phyloP scores from a whole-genome alignment of 345 rosid species.

The Excoecaria agallocha region DNA sequence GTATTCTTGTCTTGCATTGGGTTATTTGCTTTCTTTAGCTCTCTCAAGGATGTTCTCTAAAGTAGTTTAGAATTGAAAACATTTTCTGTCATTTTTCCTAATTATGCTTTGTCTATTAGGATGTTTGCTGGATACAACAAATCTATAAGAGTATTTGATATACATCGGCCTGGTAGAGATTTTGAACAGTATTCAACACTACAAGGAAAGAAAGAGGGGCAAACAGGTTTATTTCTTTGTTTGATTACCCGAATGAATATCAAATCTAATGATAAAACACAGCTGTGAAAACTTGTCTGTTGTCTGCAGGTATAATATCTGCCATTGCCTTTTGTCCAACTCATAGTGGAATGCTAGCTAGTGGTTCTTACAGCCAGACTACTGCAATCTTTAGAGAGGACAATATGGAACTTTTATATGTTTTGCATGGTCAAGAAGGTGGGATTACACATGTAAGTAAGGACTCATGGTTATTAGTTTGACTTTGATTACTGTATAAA shows the following conservation, averaged over 20 bases:
- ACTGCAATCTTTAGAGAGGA: constrained; percentile 90
- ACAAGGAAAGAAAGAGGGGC: constrained; percentile 88
- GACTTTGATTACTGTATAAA: constrained; percentile 13
- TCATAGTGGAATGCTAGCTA: constrained; percentile 81
- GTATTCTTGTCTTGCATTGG: too few species aligned
- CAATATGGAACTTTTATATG: constrained; percentile 86
- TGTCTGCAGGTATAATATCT: constrained; percentile 70
- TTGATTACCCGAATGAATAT: constrained; percentile 3
- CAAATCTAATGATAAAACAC: constrained; percentile 5
- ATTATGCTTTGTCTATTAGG: constrained; percentile 41
- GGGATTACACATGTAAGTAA: constrained; percentile 89
- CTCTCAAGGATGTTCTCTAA: background rate
- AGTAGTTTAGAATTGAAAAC: background rate
- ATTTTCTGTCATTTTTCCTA: constrained; percentile 3
- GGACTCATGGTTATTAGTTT: constrained; percentile 7
- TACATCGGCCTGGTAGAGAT: constrained; percentile 98
- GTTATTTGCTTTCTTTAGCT: background rate
- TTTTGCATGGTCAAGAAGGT: constrained; percentile 95
- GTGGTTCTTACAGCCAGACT: constrained; percentile 84
- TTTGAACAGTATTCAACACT: constrained; percentile 64
- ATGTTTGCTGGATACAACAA: constrained; percentile 92
- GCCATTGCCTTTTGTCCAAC: constrained; percentile 76
- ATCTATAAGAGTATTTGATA: constrained; percentile 72
- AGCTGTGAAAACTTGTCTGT: constrained; percentile 16
- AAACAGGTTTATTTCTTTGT: constrained; percentile 53